Evolutionary conservation across 768 basidiomycete genomes (phyloP).

Genomic region (Leccinum variicolor): DNA sequence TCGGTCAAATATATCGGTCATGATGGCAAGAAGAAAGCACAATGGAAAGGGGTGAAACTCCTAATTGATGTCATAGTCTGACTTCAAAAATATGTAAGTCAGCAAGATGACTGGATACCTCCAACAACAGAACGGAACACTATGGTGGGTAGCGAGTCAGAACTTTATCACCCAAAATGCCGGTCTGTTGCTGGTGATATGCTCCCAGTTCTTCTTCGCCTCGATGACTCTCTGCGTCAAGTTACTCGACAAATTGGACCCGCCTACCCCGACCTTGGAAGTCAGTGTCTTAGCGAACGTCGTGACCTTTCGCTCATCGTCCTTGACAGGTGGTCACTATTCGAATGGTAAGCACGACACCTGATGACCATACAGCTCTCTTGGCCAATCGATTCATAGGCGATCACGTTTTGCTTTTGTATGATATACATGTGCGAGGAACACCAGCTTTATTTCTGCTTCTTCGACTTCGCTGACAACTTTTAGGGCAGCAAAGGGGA

Average conservation of each 20-base stretch:
- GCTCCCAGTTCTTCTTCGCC: constrained; percentile 57
- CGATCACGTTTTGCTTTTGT: constrained; percentile 50
- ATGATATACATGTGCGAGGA: constrained; percentile 45
- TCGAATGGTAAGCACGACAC: constrained; percentile 47
- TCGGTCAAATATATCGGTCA: constrained; percentile 14
- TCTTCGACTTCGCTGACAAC: neutral
- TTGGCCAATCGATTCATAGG: constrained; percentile 28
- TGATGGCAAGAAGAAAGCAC: neutral
- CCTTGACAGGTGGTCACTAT: constrained; percentile 46
- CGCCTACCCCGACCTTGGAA: constrained; percentile 57
- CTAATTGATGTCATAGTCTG: no score
- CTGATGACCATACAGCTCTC: neutral
- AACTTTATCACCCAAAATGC: constrained; percentile 37
- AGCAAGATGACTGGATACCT: neutral
- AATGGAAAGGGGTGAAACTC: neutral
- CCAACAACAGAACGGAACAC: neutral
- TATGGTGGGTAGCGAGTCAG: neutral
- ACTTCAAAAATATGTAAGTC: no score
- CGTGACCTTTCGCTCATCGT: neutral
- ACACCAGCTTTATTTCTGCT: neutral
- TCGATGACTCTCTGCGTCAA: constrained; percentile 65
- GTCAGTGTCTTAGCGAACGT: constrained; percentile 29
- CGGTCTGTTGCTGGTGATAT: constrained; percentile 58
- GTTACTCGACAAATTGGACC: constrained; percentile 51
- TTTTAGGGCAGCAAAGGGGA: constrained; percentile 35